phyloP scores from a whole-genome alignment of 2,329 filamentous ascomycete species.

The Aspergillus pseudotamarii region DNA sequence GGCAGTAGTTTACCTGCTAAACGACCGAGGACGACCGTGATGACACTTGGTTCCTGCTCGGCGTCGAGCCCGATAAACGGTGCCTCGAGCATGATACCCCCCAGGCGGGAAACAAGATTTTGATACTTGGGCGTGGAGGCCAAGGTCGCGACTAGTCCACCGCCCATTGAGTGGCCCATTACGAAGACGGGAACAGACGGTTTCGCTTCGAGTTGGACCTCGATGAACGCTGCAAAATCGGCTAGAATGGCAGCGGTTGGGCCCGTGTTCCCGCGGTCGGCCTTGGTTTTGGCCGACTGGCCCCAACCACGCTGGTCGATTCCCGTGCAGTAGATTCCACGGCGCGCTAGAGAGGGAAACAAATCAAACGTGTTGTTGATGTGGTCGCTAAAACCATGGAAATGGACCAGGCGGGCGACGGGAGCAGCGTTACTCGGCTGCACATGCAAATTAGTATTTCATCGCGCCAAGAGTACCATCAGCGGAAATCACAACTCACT shows the following conservation, averaged over 20 bases:
- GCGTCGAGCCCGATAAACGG: not conserved
- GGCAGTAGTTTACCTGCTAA: conserved; percentile 5
- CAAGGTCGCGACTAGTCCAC: not conserved
- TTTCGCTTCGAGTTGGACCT: not conserved
- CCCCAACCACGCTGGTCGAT: conserved; percentile 16
- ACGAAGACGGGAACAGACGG: not conserved
- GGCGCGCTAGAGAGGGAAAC: conserved; percentile 7
- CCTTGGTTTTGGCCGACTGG: conserved; percentile 8
- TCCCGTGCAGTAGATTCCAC: conserved; percentile 8
- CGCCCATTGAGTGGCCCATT: not conserved
- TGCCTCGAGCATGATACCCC: not conserved
- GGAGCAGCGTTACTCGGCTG: not conserved
- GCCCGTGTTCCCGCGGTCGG: conserved; percentile 13
- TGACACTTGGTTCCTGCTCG: not conserved
- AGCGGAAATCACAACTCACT: conserved; percentile 3
- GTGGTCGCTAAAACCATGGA: conserved; percentile 16
- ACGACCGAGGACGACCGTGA: not conserved
- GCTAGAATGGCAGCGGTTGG: conserved; percentile 10
- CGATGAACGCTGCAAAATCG: not conserved
- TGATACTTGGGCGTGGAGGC: not conserved
- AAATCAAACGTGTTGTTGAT: conserved; percentile 13
- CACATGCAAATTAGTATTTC: not conserved
- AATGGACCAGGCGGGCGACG: conserved; percentile 11
- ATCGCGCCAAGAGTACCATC: not conserved
- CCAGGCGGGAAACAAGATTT: not conserved